Evolutionary conservation across 345 rosid species (phyloP).

Genomic region (Ricinus communis): DNA sequence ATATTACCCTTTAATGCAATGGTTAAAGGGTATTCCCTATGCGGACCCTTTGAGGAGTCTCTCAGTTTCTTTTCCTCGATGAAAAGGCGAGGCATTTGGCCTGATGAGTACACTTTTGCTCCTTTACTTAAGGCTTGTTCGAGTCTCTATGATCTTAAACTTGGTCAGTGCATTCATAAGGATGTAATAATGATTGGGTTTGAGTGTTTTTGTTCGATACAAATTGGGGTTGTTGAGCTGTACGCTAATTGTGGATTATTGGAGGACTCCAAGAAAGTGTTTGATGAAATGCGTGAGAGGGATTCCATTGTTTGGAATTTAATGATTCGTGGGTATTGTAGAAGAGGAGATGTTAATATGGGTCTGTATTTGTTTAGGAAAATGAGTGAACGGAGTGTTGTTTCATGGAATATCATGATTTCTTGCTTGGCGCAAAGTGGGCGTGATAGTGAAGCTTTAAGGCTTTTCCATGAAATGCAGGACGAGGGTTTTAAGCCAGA

Average conservation of each 20-base stretch:
- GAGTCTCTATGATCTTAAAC: constrained; percentile 27
- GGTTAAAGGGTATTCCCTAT: constrained; percentile 60
- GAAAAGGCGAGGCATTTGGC: constrained; percentile 53
- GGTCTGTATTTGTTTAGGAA: constrained; percentile 50
- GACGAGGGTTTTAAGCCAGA: constrained; percentile 56
- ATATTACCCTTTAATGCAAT: constrained; percentile 58
- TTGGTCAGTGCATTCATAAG: constrained; percentile 53
- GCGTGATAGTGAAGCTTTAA: constrained; percentile 56
- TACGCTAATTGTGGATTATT: constrained; percentile 42
- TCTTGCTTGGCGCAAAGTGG: constrained; percentile 56
- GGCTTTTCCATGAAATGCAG: constrained; percentile 57
- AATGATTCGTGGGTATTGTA: constrained; percentile 63
- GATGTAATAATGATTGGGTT: constrained; percentile 50
- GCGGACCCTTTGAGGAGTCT: constrained; percentile 49
- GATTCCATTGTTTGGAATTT: constrained; percentile 66
- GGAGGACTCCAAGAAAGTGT: constrained; percentile 57
- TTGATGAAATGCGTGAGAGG: constrained; percentile 52
- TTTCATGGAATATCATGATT: constrained; percentile 71
- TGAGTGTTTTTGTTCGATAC: constrained; percentile 44
- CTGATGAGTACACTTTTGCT: constrained; percentile 70
- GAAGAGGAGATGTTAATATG: constrained; percentile 46
- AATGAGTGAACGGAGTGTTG: constrained; percentile 58
- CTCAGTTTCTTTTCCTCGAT: constrained; percentile 44
- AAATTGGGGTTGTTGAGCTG: constrained; percentile 63
- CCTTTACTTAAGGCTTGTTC: constrained; percentile 70